phyloP scores from a whole-genome alignment of 305 asterid genomes.

The Fraxinus nigra region DNA sequence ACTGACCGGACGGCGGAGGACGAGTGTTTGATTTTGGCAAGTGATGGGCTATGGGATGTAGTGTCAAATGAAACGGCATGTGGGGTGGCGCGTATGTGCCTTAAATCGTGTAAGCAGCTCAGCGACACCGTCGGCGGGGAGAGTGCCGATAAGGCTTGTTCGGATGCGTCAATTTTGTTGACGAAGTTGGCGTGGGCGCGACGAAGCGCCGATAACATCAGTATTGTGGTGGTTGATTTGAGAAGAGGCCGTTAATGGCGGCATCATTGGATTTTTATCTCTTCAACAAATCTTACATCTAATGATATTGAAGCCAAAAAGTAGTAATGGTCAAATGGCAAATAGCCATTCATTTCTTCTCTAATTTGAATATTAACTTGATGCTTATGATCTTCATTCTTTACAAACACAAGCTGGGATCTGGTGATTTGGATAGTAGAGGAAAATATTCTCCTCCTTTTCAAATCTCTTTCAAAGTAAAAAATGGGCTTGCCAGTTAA shows the following conservation, averaged over 20 bases:
- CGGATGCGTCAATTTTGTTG: constrained; percentile 78
- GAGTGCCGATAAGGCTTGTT: constrained; percentile 69
- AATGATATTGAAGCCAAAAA: no score
- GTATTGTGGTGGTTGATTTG: constrained; percentile 80
- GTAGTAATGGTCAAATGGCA: not conserved
- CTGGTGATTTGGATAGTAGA: not conserved
- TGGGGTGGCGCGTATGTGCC: constrained; percentile 80
- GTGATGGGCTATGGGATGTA: constrained; percentile 91
- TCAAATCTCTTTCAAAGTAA: no score
- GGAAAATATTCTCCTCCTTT: no score
- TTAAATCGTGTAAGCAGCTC: constrained; percentile 45
- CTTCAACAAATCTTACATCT: no score
- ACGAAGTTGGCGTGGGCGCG: constrained; percentile 90
- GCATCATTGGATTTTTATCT: not conserved
- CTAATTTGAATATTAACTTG: no score
- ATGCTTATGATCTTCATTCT: not conserved
- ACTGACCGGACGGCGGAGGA: constrained; percentile 59
- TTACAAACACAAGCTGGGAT: not conserved
- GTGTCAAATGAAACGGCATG: constrained; percentile 87
- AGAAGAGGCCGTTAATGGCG: constrained; percentile 29
- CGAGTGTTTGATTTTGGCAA: constrained; percentile 72
- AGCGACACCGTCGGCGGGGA: constrained; percentile 41
- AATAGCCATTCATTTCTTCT: not conserved
- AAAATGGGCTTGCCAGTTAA: no score
- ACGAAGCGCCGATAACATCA: constrained; percentile 70